phyloP scores from a whole-genome alignment of 805 yeast genomes.

The Ogataea corticis region DNA sequence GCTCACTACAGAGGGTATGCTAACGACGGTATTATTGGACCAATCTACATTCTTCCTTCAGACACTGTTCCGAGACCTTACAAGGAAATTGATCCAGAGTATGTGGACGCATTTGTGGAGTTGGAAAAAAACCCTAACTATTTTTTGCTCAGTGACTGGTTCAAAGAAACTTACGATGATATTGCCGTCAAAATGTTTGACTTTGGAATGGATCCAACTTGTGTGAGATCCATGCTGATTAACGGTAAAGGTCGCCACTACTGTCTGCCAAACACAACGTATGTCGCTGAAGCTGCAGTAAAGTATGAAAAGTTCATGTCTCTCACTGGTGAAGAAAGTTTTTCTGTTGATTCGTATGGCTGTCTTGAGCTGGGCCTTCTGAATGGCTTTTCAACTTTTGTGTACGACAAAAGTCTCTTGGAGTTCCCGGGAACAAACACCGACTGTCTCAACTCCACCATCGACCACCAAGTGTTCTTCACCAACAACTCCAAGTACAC shows the following conservation, averaged over 20 bases:
- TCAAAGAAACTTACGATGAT: conserved; percentile 1
- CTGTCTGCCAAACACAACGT: not conserved
- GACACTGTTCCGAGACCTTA: not conserved
- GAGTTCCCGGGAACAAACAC: not conserved
- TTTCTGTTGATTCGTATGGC: not conserved
- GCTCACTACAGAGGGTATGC: not conserved
- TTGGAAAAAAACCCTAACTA: not conserved
- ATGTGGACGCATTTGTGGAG: not conserved
- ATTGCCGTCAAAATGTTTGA: not conserved
- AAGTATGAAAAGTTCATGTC: not conserved
- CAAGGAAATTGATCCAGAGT: not conserved
- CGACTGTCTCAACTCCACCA: not conserved
- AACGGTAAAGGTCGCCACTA: conserved; percentile 1
- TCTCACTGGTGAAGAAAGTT: not conserved
- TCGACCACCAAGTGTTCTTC: not conserved
- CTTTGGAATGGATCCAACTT: conserved; percentile 1
- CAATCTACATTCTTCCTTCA: not conserved
- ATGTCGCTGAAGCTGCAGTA: not conserved
- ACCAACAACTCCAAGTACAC: conserved; percentile 1
- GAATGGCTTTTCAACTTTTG: not conserved
- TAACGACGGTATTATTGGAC: not conserved
- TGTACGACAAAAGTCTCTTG: not conserved
- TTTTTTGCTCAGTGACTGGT: not conserved
- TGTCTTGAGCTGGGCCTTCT: not conserved
- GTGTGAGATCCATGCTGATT: not conserved